phyloP scores from a whole-genome alignment of 2,329 filamentous ascomycete genomes.

The Verticillium nonalfalfae region DNA sequence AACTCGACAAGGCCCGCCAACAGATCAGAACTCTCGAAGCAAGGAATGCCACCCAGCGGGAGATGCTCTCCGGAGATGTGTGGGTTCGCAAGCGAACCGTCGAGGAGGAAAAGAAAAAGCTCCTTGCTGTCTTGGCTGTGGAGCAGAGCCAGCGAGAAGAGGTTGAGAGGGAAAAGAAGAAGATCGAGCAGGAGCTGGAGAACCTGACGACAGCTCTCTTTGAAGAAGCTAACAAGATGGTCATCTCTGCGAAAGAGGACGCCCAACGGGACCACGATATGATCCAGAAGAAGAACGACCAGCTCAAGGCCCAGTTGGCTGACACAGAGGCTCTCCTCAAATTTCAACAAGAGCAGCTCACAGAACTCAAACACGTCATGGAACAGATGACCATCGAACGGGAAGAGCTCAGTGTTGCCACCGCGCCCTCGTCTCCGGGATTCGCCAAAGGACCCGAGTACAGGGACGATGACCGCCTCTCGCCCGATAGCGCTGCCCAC shows the following conservation, averaged over 20 bases:
- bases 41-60: slow-evolving; percentile 59
- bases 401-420: slow-evolving; percentile 66
- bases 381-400: slow-evolving; percentile 72
- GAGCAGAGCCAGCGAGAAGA: slow-evolving; percentile 60
- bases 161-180: slow-evolving; percentile 73
- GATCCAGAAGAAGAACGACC: slow-evolving; percentile 78
- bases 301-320: slow-evolving; percentile 75
- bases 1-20: slow-evolving; percentile 67
- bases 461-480: slow-evolving; percentile 35
- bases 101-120: slow-evolving; percentile 62
- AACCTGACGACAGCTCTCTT: slow-evolving; percentile 89
- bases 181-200: slow-evolving; percentile 89
- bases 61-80: slow-evolving; percentile 66
- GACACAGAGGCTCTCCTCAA: slow-evolving; percentile 81
- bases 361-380: slow-evolving; percentile 87
- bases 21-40: slow-evolving; percentile 63
- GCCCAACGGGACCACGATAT: slow-evolving; percentile 78
- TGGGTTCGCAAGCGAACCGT: slow-evolving; percentile 68
- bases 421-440: slow-evolving; percentile 76
- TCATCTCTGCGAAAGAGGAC: slow-evolving; percentile 83
- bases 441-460: slow-evolving; percentile 59
- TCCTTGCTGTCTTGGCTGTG: slow-evolving; percentile 53
- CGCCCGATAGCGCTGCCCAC: slow-evolving; percentile 26
- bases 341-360: slow-evolving; percentile 88
- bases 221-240: slow-evolving; percentile 98